These are phyloP conservation scores for Pestalotiopsis sp. DNA, from an alignment of 2,329 filamentous ascomycete species.

Conservation along the genomic window DNA sequence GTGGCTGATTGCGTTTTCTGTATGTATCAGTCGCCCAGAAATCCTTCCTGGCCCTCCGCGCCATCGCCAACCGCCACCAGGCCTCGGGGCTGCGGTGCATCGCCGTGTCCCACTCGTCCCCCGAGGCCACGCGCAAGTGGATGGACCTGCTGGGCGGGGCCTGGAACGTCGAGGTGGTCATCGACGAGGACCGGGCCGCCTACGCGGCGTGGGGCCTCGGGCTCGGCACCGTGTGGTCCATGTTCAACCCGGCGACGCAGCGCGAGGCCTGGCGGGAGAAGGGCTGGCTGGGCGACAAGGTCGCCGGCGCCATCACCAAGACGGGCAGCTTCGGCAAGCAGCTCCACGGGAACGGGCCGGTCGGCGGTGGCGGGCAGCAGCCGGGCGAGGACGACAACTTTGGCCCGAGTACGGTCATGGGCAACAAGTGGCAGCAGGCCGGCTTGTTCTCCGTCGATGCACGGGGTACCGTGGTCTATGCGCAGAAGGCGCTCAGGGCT, in stretches of 20 bases:
- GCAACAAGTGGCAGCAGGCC: slow-evolving; percentile 60
- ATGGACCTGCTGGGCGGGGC: slow-evolving; percentile 59
- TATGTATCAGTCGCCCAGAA: slow-evolving; percentile 52
- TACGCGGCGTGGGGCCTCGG: slow-evolving; percentile 65
- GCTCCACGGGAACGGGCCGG: not conserved
- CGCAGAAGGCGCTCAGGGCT: slow-evolving; percentile 47
- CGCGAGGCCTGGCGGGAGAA: slow-evolving; percentile 56
- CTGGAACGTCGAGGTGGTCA: slow-evolving; percentile 57
- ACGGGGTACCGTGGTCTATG: slow-evolving; percentile 52
- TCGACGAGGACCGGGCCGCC: slow-evolving; percentile 58
- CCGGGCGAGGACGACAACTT: slow-evolving; percentile 35
- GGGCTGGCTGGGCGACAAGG: slow-evolving; percentile 55
- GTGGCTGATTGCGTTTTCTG: not conserved
- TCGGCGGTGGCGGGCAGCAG: slow-evolving; percentile 39
- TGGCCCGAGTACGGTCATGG: slow-evolving; percentile 48
- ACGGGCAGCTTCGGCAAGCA: slow-evolving; percentile 24
- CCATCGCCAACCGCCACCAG: slow-evolving; percentile 55
- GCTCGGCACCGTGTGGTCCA: slow-evolving; percentile 50
- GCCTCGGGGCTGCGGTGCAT: slow-evolving; percentile 51
- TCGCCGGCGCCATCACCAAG: slow-evolving; percentile 48
- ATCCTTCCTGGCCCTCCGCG: slow-evolving; percentile 58
- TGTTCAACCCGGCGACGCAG: slow-evolving; percentile 57
- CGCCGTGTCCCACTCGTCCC: slow-evolving; percentile 62
- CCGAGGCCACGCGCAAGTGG: slow-evolving; percentile 59
- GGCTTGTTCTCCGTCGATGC: slow-evolving; percentile 55